Evolutionary conservation across 1,139 yeast genomes (phyloP).

Genomic region (Geotrichum carabidarum): DNA sequence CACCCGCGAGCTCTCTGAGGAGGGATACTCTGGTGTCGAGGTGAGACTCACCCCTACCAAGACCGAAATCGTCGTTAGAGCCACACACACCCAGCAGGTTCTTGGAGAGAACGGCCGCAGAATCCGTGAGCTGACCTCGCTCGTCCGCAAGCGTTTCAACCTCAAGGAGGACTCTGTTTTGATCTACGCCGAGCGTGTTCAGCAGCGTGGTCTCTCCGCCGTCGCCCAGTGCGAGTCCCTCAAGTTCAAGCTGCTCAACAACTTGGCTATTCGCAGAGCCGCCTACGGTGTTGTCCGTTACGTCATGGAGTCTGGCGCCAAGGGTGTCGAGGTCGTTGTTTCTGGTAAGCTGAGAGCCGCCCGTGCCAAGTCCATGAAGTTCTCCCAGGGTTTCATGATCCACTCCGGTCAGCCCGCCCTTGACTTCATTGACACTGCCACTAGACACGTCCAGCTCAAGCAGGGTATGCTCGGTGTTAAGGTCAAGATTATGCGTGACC

Average conservation of each 20-base stretch:
- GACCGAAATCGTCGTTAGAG: constrained; percentile 97
- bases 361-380: constrained; percentile 99
- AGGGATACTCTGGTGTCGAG: constrained; percentile 99
- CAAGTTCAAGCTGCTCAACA: constrained; percentile 95
- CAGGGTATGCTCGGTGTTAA: constrained; percentile 99
- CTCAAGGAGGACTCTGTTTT: constrained; percentile 90
- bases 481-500: constrained; percentile 99
- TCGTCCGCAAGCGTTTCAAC: constrained; percentile 98
- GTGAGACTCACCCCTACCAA: constrained; percentile 98
- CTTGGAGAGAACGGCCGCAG: constrained; percentile 99
- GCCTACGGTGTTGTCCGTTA: constrained; percentile 99
- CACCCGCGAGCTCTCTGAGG: constrained; percentile 99
- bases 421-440: constrained; percentile 97
- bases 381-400: constrained; percentile 99
- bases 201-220: constrained; percentile 99
- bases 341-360: constrained; percentile 99
- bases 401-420: constrained; percentile 99
- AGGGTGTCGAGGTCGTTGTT: constrained; percentile 99
- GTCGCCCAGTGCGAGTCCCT: constrained; percentile 99
- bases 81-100: constrained; percentile 98
- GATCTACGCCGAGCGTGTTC: constrained; percentile 98
- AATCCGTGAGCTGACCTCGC: constrained; percentile 96
- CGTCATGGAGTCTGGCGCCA: constrained; percentile 99
- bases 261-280: constrained; percentile 99
- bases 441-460: constrained; percentile 99